Evolutionary conservation across 805 yeast genomes (phyloP), one percentile per base, ranked within the genome.

Genomic region (Saturnispora besseyi): DNA sequence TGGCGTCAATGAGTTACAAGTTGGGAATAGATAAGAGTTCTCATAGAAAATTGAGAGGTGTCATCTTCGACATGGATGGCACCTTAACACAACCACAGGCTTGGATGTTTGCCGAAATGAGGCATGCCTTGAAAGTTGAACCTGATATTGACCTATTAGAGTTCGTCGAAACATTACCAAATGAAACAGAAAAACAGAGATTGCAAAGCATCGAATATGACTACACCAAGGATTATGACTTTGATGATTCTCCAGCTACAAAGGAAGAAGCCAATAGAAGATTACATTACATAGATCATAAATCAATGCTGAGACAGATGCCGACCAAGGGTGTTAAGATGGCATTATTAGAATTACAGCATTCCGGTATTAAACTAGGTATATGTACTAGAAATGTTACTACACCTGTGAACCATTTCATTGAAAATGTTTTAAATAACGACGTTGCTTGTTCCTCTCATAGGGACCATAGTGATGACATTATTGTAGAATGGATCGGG

Each of bases 1-100:
- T 18, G 40, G 11, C 24, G 13, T 11, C 18, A 18, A 36, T 36
- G 40, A 36, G 40, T 18, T 36, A 36, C 12, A 36, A 22, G 15
- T 11, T 36, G 22, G 40, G 24, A 18, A 18, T 36, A 36, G 26
- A 22, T 9, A 36, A 33, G 33, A 32, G 18, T 12, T n/a, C 29
- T 5, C 18, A 11, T 12, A 37, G 34, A 24, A 36, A n/a, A 24
- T 28, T 54, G n/a, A 46, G 67, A 41, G 87, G 87, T 0, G 60
- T 84, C 6, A 70, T 84, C 1, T 84, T 84, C 59, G 91, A 84
- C 58, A 84, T 84, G 91, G 91, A 84, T 60, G 90, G 90, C 5
- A 84, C 91, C 0, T 60, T 84, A 49, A 79, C 85, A 55, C 65
- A 76, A 12, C 87, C 88, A 1, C 87, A 82, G 51, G 63, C 69